Evolutionary conservation across 2,329 filamentous ascomycete species (phyloP), one percentile per base, ranked within the genome.

Genomic region (Xylariaceae sp.): DNA sequence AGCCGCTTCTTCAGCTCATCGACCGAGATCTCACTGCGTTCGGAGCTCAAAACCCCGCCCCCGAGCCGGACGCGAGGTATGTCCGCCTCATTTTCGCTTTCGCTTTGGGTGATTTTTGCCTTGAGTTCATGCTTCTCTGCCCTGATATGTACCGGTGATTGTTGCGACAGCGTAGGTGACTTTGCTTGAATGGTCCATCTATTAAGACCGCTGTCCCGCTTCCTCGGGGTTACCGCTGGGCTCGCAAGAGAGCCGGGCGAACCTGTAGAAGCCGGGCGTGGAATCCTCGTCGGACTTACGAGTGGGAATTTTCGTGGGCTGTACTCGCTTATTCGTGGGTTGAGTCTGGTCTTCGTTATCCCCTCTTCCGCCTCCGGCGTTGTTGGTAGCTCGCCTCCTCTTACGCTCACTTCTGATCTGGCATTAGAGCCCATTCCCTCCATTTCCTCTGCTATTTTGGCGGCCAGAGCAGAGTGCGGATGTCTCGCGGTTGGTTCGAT

Each of bases 1-100:
- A 69, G 54, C 33, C 66, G 53, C 45, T 55, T 62, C 47, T 65
- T 60, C n/a, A 68, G 57, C 51, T 69, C 66, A 18, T 69, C 66
- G 2, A 68, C 50, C 17, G 63, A 66, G 45, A 66, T 65, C 55
- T 68, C 66, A 18, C 53, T 36, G 18, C 47, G 51, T 19, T 56
- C 57, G 18, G 56, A 53, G 41, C 53, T 55, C 12, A 28, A 44
- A 14, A 33, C 36, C 42, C 10, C 48, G 13, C 16, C 50, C 41
- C 28, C 50, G 31, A 38, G 47, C 17, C 38, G 47, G 49, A 45
- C 45, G 48, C 28, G 40, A 12, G 42, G 13, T 43, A 41, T 42
- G 13, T 45, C 53, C 13, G 48, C 47, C 18, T 39, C 45, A 9
- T 18, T 44, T 18, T 40, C 40, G 5, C 31, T 31, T 6, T 18